Conservation (phyloP, 83 land plant genomes). For the Thuja plicata region DNA sequence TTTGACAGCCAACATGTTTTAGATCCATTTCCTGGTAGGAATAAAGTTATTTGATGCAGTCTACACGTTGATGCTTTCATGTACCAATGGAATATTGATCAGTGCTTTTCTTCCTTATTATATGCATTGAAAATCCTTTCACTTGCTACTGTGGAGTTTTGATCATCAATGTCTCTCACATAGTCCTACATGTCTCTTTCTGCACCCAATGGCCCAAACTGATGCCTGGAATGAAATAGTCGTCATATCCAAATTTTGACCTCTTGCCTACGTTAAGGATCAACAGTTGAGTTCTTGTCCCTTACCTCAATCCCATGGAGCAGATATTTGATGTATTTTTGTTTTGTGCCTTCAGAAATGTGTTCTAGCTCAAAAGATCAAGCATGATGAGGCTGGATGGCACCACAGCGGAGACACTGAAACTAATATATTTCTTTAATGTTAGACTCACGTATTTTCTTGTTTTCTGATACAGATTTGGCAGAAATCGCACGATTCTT, state of each 20-base stretch:
- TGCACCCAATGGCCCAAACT: neutral
- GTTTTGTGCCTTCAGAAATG: neutral
- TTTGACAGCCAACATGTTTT: neutral
- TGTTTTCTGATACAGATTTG: constrained; percentile 58
- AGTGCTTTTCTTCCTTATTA: neutral
- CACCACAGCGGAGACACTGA: neutral
- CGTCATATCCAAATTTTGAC: neutral
- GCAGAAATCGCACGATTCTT: constrained; percentile 93
- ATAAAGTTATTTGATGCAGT: neutral
- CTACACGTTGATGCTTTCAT: neutral
- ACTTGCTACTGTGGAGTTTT: neutral
- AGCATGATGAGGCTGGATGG: neutral
- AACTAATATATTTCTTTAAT: neutral
- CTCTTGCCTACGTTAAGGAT: neutral
- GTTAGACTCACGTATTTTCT: neutral
- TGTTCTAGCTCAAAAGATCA: neutral
- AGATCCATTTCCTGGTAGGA: neutral
- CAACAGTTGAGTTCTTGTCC: neutral
- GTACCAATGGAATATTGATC: neutral
- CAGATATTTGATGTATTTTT: neutral
- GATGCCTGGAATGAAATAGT: neutral
- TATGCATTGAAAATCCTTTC: neutral
- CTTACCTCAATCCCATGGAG: neutral
- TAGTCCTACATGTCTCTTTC: neutral
- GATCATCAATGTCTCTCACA: neutral